Percentiles rank a stretch among this genome's conserved stretches.
Conservation (phyloP, 106 monocot genomes). For the Allium cepa region DNA sequence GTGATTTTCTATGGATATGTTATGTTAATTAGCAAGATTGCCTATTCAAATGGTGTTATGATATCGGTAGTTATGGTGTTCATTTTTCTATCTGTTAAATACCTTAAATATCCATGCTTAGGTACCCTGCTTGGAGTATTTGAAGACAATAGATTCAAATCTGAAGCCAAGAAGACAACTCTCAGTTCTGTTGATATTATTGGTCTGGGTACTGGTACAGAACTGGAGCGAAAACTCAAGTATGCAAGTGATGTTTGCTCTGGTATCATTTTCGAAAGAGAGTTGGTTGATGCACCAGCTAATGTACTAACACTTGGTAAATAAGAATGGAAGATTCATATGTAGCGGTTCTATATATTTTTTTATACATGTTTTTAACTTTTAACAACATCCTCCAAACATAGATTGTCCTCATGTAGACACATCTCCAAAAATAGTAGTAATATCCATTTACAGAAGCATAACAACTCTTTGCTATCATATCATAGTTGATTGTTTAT, state of each 20-base stretch:
- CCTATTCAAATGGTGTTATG: no score
- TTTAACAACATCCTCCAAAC: no score
- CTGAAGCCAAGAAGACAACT: constrained; percentile 59
- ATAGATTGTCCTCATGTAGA: neutral
- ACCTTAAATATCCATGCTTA: neutral
- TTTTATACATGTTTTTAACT: no score
- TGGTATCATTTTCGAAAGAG: constrained; percentile 86
- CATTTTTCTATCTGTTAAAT: no score
- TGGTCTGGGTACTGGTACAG: constrained; percentile 61
- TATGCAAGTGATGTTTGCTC: constrained; percentile 76
- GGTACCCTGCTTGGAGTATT: constrained; percentile 72
- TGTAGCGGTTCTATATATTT: no score
- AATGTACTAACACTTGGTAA: constrained; percentile 95
- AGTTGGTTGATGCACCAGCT: constrained; percentile 94
- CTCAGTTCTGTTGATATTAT: constrained; percentile 83
- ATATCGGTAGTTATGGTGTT: no score
- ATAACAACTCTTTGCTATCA: no score
- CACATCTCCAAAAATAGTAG: no score
- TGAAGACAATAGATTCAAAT: constrained; percentile 87
- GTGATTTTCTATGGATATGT: no score
- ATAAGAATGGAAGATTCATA: neutral
- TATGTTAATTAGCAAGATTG: no score
- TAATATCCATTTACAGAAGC: no score
- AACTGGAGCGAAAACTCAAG: constrained; percentile 70
- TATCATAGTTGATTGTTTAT: neutral